Base-by-base conservation (phyloP, 2,329 filamentous ascomycete genomes). In the Monosporascus sp. region DNA sequence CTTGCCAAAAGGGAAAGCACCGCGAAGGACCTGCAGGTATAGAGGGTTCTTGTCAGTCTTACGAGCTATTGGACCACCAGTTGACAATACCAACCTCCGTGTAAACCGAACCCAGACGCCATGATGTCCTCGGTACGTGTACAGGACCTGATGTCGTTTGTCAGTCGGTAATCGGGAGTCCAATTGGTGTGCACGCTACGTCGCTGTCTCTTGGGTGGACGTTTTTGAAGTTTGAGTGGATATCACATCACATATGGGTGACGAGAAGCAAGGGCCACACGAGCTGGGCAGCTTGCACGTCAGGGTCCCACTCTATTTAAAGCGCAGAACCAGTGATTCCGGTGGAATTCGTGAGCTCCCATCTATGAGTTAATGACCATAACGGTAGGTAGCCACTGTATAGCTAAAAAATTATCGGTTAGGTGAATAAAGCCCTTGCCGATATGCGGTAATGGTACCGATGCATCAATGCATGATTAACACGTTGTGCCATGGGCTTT, bases 1-100 rank as follows among this genome's bases (percentile, higher is more conserved):
- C 94, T 78, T 99, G 94, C 94, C 94, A 99, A 84, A 97, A 99
- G 70, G 92, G 90, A 79, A 96, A 97, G 85, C 94, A 99, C 74
- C 93, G 89, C 64, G 77, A 78, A 58, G 82, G 79, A 66, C 82
- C 82, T 85, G 63, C n/a, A n/a, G n/a, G n/a, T 55, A 48, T 51
- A 41, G 46, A 49, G 53, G 51, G 53, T 62, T 59, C 57, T 51
- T 48, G 55, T 62, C 52, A 60, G 58, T 38, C 28, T 41, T 37
- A 22, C 37, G 43, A 49, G 37, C 54, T 37, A 58, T 58, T 60
- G 54, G 44, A 17, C 43, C 4, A 51, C 50, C 47, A 49, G 47
- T 26, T 17, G 28, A 22, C 41, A 44, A 58, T 58, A 78, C 85
- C 65, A 77, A 91, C 89, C 89, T 74, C 89, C 89, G 71, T 84